Evolutionary conservation across 495 filamentous ascomycete species (phyloP).

Genomic region (Xanthoparmelia taractica): DNA sequence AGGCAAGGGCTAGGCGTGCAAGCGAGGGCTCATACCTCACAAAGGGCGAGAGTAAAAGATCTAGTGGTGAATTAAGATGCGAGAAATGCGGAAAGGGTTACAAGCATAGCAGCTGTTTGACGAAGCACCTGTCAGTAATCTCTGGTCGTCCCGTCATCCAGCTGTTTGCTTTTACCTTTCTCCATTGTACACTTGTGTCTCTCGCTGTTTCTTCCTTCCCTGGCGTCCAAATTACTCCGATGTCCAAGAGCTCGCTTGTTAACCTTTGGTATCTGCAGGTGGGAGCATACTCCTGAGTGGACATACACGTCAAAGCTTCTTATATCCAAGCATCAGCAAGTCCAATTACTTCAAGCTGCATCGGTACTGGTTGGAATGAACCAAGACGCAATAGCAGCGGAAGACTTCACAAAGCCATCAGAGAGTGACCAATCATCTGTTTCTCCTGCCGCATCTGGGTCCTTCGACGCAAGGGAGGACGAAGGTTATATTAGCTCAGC

Average conservation of each 20-base stretch:
- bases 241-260: slow-evolving; percentile 4
- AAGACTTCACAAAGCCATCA: slow-evolving; percentile 54
- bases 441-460: slow-evolving; percentile 69
- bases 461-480: slow-evolving; percentile 57
- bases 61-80: slow-evolving; percentile 80
- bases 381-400: slow-evolving; percentile 48
- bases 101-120: slow-evolving; percentile 99
- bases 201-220: background rate
- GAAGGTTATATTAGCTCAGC: slow-evolving; percentile 51
- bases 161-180: slow-evolving; percentile 12
- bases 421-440: slow-evolving; percentile 74
- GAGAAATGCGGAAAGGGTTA: slow-evolving; percentile 99
- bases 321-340: slow-evolving; percentile 99
- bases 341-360: slow-evolving; percentile 92
- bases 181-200: background rate
- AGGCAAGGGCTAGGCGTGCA: slow-evolving; percentile 67
- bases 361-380: slow-evolving; percentile 94
- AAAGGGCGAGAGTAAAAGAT: slow-evolving; percentile 68
- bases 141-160: slow-evolving; percentile 25
- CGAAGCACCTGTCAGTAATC: slow-evolving; percentile 98
- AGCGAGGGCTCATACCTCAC: slow-evolving; percentile 76
- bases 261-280: slow-evolving; percentile 57
- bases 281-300: slow-evolving; percentile 99
- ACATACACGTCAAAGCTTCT: slow-evolving; percentile 92
- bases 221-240: background rate